These are phyloP conservation scores for Candida ulmi DNA, from an alignment of 805 yeast species.

Conservation along the genomic window DNA sequence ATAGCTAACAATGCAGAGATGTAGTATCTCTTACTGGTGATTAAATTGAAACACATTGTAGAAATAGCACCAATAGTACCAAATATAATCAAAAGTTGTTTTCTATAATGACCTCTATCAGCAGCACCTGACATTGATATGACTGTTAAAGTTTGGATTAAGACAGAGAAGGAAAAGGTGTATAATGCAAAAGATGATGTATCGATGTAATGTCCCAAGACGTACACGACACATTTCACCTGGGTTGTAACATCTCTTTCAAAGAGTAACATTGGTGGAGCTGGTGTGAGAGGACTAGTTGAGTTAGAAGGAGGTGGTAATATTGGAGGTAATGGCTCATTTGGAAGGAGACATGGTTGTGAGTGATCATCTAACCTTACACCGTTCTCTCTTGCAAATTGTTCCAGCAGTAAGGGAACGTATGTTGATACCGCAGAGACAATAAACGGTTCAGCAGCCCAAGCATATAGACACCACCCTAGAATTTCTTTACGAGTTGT, in stretches of 20 bases:
- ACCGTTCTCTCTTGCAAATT: conserved; percentile 68
- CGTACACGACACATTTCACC: conserved; percentile 41
- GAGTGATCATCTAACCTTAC: conserved; percentile 54
- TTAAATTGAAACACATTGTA: conserved; percentile 40
- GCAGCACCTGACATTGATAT: conserved; percentile 70
- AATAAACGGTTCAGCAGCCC: conserved; percentile 78
- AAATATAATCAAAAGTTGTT: conserved; percentile 47
- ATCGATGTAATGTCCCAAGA: conserved; percentile 47
- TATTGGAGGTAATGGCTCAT: conserved; percentile 27
- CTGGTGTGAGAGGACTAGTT: conserved; percentile 5
- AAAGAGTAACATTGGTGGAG: conserved; percentile 6
- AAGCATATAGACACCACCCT: conserved; percentile 68
- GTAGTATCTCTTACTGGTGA: conserved; percentile 38
- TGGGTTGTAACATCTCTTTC: conserved; percentile 7
- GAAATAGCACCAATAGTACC: conserved; percentile 54
- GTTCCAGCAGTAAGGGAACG: conserved; percentile 66
- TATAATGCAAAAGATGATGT: conserved; percentile 71
- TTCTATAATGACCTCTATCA: conserved; percentile 58
- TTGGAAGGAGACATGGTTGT: conserved; percentile 41
- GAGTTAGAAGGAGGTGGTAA: conserved; percentile 26
- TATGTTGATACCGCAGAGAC: conserved; percentile 78
- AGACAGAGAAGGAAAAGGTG: conserved; percentile 66
- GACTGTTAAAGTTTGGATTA: conserved; percentile 66
- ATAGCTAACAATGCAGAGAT: conserved; percentile 53
- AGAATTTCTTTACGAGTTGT: conserved; percentile 39